Evolutionary conservation across 169 alveolate genomes (phyloP).

Genomic region (Plasmodium sp.): DNA sequence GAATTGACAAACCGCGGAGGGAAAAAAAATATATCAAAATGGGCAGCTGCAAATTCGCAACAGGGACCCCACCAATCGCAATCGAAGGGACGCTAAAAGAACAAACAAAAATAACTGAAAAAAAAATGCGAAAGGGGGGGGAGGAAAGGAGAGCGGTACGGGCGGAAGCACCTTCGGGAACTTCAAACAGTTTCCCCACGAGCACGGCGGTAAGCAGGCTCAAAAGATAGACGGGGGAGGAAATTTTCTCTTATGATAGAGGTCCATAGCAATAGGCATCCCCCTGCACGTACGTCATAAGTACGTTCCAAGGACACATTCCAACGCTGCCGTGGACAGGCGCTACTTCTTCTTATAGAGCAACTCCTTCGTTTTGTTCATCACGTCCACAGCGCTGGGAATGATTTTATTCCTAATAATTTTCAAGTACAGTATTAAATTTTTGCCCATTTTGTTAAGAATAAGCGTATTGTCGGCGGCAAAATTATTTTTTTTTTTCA

Average conservation of each 20-base stretch:
- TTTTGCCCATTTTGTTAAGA: conserved; percentile 51
- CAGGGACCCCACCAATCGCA: not conserved
- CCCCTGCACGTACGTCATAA: not conserved
- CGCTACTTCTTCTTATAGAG: not conserved
- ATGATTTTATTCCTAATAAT: conserved; percentile 55
- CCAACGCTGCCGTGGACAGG: not conserved
- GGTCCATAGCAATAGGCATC: not conserved
- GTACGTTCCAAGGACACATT: not conserved
- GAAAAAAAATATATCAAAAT: not conserved
- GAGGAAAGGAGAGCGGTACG: not conserved
- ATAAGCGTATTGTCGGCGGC: conserved; percentile 22
- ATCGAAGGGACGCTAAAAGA: not conserved
- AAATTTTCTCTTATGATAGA: not conserved
- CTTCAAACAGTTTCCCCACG: not conserved
- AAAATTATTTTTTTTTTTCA: conserved; percentile 49
- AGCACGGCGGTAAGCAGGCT: not conserved
- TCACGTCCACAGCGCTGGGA: conserved; percentile 27
- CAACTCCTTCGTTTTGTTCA: conserved; percentile 46
- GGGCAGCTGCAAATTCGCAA: not conserved
- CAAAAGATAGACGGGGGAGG: not conserved
- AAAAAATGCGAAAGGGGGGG: not conserved
- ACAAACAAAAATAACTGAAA: not conserved
- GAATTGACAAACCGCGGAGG: not conserved
- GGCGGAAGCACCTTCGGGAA: not conserved
- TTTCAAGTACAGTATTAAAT: conserved; percentile 29